phyloP scores from a whole-genome alignment of 1,284 basidiomycete species.

The Sporisorium reilianum region DNA sequence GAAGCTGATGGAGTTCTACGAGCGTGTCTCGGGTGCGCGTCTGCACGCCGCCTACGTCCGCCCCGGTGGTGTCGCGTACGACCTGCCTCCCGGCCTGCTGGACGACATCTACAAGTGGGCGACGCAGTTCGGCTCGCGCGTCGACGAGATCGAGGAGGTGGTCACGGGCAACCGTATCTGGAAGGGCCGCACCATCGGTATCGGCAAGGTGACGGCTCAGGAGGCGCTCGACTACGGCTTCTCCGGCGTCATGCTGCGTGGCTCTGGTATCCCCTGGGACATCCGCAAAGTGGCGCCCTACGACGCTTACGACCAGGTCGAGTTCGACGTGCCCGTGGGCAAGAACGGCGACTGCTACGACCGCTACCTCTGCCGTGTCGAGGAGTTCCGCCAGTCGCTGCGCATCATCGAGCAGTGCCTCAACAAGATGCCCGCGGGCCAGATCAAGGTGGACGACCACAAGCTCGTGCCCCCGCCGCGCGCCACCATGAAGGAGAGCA shows the following conservation, averaged over 20 bases:
- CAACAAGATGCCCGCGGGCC: constrained; percentile 96
- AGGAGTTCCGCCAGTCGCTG: constrained; percentile 96
- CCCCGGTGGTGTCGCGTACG: constrained; percentile 97
- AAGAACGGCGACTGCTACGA: constrained; percentile 98
- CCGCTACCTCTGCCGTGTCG: constrained; percentile 92
- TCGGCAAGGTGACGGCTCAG: constrained; percentile 91
- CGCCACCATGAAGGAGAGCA: constrained; percentile 98
- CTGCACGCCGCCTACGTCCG: constrained; percentile 98
- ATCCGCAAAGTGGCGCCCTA: constrained; percentile 89
- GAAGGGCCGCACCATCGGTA: constrained; percentile 92
- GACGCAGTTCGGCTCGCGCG: constrained; percentile 88
- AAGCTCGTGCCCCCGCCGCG: constrained; percentile 97
- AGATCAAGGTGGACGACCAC: constrained; percentile 95
- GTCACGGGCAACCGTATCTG: constrained; percentile 98
- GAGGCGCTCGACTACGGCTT: constrained; percentile 94
- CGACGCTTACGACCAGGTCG: constrained; percentile 97
- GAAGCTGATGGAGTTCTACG: constrained; percentile 99
- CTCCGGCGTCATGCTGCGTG: constrained; percentile 96
- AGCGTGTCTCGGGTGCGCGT: constrained; percentile 96
- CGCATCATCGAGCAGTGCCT: constrained; percentile 86
- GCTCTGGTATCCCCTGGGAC: constrained; percentile 95
- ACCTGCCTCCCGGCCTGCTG: constrained; percentile 93
- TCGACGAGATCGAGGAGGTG: constrained; percentile 98
- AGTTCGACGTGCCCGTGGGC: constrained; percentile 96
- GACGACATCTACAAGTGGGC: constrained; percentile 99